Evolutionary conservation across 495 filamentous ascomycete genomes (phyloP).

Genomic region (Amphirosellinia nigrospora): DNA sequence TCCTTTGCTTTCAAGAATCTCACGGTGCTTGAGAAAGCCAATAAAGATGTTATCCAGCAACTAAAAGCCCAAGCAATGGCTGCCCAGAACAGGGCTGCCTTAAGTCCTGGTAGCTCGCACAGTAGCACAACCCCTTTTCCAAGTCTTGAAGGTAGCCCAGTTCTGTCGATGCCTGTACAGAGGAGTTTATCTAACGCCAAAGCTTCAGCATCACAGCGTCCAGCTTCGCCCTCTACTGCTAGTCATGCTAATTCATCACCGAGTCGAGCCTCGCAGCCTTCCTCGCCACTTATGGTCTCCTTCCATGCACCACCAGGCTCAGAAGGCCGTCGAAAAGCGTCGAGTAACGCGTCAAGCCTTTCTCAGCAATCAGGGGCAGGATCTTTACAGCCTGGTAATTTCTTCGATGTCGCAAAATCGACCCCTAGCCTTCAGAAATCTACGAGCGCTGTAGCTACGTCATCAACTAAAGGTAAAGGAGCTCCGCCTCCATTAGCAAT

Average conservation of each 20-base stretch:
- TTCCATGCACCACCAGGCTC: slow-evolving; percentile 76
- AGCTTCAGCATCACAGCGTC: slow-evolving; percentile 66
- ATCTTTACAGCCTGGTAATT: slow-evolving; percentile 74
- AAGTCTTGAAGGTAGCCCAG: slow-evolving; percentile 82
- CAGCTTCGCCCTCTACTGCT: slow-evolving; percentile 80
- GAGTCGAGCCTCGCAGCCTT: slow-evolving; percentile 86
- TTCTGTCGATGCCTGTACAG: slow-evolving; percentile 79
- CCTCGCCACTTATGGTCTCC: slow-evolving; percentile 89
- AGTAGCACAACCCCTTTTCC: slow-evolving; percentile 58
- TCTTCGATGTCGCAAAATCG: slow-evolving; percentile 72
- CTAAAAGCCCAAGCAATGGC: slow-evolving; percentile 86
- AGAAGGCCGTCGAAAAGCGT: slow-evolving; percentile 66
- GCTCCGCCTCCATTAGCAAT: slow-evolving; percentile 54
- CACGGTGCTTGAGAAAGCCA: slow-evolving; percentile 94
- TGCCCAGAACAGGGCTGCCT: slow-evolving; percentile 57
- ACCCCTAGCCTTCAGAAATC: slow-evolving; percentile 65
- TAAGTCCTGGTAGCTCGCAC: slow-evolving; percentile 50
- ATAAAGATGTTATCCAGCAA: slow-evolving; percentile 98
- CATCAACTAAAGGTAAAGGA: slow-evolving; percentile 77
- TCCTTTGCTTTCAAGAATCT: slow-evolving; percentile 97
- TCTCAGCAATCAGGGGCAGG: slow-evolving; percentile 74
- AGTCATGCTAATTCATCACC: slow-evolving; percentile 86
- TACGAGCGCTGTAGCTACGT: slow-evolving; percentile 64
- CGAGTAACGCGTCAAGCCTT: slow-evolving; percentile 82
- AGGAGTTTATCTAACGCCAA: slow-evolving; percentile 80